Percentiles rank a stretch among this genome's conserved stretches.
These are phyloP conservation scores for Polygonum aviculare DNA, from an alignment of 148 eudicot genomes.

Conservation along the genomic window DNA sequence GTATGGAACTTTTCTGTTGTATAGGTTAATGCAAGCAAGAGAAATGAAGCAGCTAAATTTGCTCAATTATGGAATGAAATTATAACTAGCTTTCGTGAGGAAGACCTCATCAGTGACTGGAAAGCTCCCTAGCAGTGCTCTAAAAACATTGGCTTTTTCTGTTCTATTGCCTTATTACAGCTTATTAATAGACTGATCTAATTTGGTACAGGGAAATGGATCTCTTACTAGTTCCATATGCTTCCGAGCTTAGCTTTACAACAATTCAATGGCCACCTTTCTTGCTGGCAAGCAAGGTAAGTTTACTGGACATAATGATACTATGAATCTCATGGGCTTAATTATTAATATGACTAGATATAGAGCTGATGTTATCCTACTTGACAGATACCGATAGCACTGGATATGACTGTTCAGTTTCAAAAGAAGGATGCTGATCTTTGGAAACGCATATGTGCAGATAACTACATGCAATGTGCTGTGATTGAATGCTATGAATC, in stretches of 20 bases:
- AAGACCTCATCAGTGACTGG: constrained; percentile 71
- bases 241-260: constrained; percentile 76
- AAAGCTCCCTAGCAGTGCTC: constrained; percentile 25
- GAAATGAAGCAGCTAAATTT: constrained; percentile 79
- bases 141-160: constrained; percentile 2
- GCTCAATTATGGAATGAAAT: constrained; percentile 84
- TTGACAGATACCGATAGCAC: constrained; percentile 61
- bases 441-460: constrained; percentile 62
- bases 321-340: not conserved
- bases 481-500: constrained; percentile 72
- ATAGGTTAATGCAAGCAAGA: constrained; percentile 53
- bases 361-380: constrained; percentile 1
- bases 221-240: constrained; percentile 67
- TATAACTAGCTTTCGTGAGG: constrained; percentile 63
- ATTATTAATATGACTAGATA: not conserved
- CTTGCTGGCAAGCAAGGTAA: constrained; percentile 75
- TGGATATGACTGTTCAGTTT: constrained; percentile 67
- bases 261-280: constrained; percentile 89
- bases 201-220: constrained; percentile 77
- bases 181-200: not conserved
- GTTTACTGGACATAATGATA: constrained; percentile 7
- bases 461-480: constrained; percentile 69
- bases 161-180: not conserved
- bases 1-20: constrained; percentile 7
- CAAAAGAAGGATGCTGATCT: constrained; percentile 62